Evolutionary conservation across 345 rosid species (phyloP).

Genomic region (Rubroshorea leprosula): DNA sequence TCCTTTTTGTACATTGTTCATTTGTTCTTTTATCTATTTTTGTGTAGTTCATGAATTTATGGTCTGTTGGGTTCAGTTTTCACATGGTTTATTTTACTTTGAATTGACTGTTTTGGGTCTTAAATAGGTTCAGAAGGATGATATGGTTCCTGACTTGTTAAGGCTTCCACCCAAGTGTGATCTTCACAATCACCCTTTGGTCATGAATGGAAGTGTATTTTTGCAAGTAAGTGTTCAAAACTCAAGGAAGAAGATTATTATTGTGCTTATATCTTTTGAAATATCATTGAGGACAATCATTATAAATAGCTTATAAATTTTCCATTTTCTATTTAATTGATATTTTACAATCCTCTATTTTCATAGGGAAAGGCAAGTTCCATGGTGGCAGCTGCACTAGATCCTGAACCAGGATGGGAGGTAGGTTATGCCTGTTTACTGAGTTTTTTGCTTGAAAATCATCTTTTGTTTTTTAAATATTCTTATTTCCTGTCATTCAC

Average conservation of each 20-base stretch:
- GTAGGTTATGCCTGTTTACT: constrained; percentile 29
- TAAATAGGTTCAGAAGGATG: constrained; percentile 71
- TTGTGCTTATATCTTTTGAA: neutral
- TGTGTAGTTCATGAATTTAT: too few species aligned
- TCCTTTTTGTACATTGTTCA: too few species aligned
- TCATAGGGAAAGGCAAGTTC: constrained; percentile 91
- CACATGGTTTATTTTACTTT: constrained; percentile 1
- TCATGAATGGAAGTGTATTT: constrained; percentile 64
- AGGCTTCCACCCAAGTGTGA: constrained; percentile 72
- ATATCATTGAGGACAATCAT: neutral
- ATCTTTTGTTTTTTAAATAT: neutral
- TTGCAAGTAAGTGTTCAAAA: constrained; percentile 51
- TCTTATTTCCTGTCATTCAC: too few species aligned
- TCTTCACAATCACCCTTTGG: constrained; percentile 79
- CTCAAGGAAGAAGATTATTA: neutral
- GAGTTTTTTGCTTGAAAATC: neutral
- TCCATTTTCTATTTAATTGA: neutral
- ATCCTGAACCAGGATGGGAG: constrained; percentile 78
- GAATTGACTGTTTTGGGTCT: constrained; percentile 7
- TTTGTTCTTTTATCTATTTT: too few species aligned
- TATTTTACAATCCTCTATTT: constrained; percentile 6
- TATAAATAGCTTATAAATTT: neutral
- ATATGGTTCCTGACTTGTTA: constrained; percentile 60
- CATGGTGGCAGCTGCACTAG: constrained; percentile 81
- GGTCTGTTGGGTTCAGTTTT: too few species aligned